Evolutionary conservation across 2,329 filamentous ascomycete species (phyloP).

Genomic region (Pestalotiopsis sp.): DNA sequence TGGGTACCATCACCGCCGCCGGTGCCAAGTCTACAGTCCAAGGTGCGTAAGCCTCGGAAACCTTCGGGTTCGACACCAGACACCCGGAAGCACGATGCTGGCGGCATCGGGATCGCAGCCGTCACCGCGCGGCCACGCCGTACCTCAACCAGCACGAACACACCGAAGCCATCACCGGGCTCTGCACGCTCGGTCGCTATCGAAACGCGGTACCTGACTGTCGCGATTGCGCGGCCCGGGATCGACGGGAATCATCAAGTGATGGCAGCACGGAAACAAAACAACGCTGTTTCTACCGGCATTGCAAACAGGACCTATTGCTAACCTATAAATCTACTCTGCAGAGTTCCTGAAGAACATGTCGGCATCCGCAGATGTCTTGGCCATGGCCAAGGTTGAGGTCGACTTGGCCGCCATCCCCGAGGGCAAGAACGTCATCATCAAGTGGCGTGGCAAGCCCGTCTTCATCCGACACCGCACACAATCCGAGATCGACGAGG

Average conservation of each 20-base stretch:
- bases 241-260: neutral
- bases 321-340: constrained; percentile 15
- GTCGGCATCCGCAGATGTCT: constrained; percentile 96
- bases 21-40: constrained; percentile 98
- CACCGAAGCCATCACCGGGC: neutral
- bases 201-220: neutral
- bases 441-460: constrained; percentile 99
- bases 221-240: neutral
- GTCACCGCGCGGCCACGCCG: neutral
- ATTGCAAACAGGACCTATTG: neutral
- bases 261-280: neutral
- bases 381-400: constrained; percentile 99
- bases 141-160: neutral
- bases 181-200: neutral
- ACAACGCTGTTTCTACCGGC: neutral
- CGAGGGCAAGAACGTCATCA: constrained; percentile 99
- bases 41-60: constrained; percentile 61
- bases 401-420: constrained; percentile 87
- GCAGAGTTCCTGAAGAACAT: constrained; percentile 99
- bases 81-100: neutral
- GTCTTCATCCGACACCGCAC: constrained; percentile 99
- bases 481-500: constrained; percentile 87
- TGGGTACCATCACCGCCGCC: constrained; percentile 88
- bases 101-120: neutral
- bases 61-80: neutral